Base-by-base conservation (phyloP, 2,329 filamentous ascomycete species). In the Paracamarosporium sp. region DNA sequence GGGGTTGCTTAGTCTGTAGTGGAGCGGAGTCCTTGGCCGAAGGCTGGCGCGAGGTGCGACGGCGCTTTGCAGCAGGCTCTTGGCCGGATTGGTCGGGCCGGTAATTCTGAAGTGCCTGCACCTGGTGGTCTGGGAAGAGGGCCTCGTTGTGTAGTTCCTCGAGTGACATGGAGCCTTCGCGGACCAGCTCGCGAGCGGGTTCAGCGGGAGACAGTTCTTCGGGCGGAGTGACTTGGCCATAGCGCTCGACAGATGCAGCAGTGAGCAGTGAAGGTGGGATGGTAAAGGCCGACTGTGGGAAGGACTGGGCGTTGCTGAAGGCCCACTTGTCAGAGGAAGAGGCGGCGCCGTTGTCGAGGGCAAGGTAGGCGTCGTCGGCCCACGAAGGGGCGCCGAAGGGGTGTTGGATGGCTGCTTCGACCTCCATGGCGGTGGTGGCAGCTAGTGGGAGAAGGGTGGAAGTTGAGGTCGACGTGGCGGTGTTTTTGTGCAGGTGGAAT, bases 141-240 rank as follows among this genome's bases (percentile, higher is more conserved):
- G 67, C 50, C 40, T 74, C 73, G 59, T 71, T 70, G 50, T 59
- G 62, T 9, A 73, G 66, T 41, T 72, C 59, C 30, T 73, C 68
- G 7, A 70, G 60, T 7, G 73, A 63, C 36, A 74, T 69, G n/a
- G 72, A 72, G 11, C 22, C 33, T 17, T 69, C 63, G 17, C 68
- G 62, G 6, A 35, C 27, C 4, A 53, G 50, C 8, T 65, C 35
- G 40, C 33, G 55, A 15, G 17, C 31, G 1, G 51, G 57, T n/a
- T 67, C 57, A 0, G 63, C 61, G 9, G 73, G 73, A 2, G 73
- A 75, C 27, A 66, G 61, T 12, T 77, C 71, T 17, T 76, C 73
- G 2, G 74, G 74, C 1, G 74, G 74, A 8, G 74, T 77, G 45
- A 76, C 61, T 53, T 76, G 74, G 28, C 74, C 74, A 36, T 67